A percentile compares a stretch with the other conserved stretches of the same genome.
These are phyloP conservation scores for Fusarium albosuccineum DNA, from an alignment of 2,329 filamentous ascomycete genomes.

Conservation along the genomic window DNA sequence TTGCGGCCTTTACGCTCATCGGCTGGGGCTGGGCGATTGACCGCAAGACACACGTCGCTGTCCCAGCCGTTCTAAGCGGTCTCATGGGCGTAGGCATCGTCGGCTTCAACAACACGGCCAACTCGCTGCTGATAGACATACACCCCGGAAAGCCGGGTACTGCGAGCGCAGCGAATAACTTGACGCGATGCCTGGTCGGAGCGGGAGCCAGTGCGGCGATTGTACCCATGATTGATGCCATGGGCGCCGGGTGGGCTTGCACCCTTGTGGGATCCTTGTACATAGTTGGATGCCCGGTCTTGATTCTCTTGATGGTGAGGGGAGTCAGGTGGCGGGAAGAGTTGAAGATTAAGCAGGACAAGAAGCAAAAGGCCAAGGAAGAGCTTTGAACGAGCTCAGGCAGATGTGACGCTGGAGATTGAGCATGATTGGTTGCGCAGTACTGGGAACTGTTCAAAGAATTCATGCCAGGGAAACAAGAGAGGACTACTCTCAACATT, in stretches of 20 bases:
- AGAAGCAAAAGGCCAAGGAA: slow-evolving; percentile 36
- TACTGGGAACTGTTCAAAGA: not conserved
- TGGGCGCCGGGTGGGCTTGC: slow-evolving; percentile 67
- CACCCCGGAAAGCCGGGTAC: slow-evolving; percentile 65
- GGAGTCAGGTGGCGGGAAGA: slow-evolving; percentile 60
- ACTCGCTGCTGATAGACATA: slow-evolving; percentile 68
- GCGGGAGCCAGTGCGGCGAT: slow-evolving; percentile 66
- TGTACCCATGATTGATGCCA: slow-evolving; percentile 62
- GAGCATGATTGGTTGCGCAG: too few species aligned
- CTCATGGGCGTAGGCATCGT: slow-evolving; percentile 63
- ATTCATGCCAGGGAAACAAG: not conserved
- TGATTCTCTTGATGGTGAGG: slow-evolving; percentile 57
- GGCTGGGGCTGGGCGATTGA: slow-evolving; percentile 67
- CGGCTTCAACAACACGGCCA: slow-evolving; percentile 66
- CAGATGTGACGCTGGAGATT: not conserved
- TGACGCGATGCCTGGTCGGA: slow-evolving; percentile 67
- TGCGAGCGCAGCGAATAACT: slow-evolving; percentile 68
- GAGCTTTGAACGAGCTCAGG: not conserved
- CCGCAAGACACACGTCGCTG: slow-evolving; percentile 58
- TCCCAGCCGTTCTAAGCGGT: slow-evolving; percentile 61
- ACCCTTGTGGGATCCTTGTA: slow-evolving; percentile 61
- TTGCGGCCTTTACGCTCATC: slow-evolving; percentile 62
- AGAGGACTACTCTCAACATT: not conserved
- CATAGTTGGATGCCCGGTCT: slow-evolving; percentile 53
- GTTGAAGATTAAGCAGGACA: slow-evolving; percentile 45